Conservation (phyloP, 2,329 filamentous ascomycete species). For the Apiospora rasikravindrae region DNA sequence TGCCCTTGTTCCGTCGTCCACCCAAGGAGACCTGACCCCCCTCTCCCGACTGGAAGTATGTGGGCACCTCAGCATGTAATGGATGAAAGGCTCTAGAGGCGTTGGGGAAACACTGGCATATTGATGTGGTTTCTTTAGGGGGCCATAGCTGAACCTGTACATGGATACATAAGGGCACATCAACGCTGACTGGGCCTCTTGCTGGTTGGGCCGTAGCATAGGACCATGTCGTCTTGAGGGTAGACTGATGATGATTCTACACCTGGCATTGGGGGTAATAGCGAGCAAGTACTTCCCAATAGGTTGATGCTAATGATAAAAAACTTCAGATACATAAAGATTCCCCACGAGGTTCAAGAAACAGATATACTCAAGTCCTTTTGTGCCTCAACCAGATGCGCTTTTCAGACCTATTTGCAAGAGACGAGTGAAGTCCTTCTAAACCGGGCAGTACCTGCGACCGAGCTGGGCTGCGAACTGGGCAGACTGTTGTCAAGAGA, state of each 20-base stretch:
- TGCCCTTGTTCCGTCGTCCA: neutral
- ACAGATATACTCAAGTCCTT: neutral
- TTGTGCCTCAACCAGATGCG: neutral
- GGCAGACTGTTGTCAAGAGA: too few species aligned
- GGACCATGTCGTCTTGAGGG: neutral
- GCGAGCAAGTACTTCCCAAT: constrained; percentile 2
- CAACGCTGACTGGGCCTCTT: neutral
- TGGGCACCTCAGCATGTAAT: neutral
- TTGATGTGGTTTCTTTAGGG: neutral
- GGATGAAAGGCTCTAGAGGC: constrained; percentile 8
- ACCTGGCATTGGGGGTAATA: neutral
- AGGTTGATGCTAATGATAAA: constrained; percentile 15
- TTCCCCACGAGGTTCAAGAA: neutral
- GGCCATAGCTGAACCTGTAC: neutral
- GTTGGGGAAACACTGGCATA: neutral
- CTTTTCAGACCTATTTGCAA: neutral
- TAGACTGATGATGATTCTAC: constrained; percentile 12
- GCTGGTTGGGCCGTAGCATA: neutral
- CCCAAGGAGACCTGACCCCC: neutral
- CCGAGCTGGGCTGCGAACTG: neutral
- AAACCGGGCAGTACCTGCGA: neutral
- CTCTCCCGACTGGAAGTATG: neutral
- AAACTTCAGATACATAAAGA: constrained; percentile 8
- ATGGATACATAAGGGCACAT: constrained; percentile 9
- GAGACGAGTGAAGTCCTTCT: neutral